These are phyloP conservation scores for Letharia lupina DNA, from an alignment of 495 filamentous ascomycete genomes.

Conservation along the genomic window DNA sequence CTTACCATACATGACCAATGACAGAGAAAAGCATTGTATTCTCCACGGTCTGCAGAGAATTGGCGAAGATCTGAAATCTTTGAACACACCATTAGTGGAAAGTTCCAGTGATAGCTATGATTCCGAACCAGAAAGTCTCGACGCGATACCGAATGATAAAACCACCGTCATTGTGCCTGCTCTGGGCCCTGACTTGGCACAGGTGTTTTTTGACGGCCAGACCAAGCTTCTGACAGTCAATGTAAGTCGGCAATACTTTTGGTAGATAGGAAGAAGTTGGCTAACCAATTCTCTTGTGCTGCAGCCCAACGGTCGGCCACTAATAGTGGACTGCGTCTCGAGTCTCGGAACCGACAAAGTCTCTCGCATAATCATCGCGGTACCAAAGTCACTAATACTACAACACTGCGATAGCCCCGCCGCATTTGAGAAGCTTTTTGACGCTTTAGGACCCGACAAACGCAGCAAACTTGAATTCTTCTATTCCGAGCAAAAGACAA, in stretches of 20 bases:
- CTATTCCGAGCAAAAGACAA: conserved; percentile 1
- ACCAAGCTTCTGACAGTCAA: conserved; percentile 1
- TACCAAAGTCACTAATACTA: not conserved
- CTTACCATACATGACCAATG: not conserved
- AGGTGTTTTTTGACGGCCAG: not conserved
- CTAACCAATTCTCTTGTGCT: not conserved
- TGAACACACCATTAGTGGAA: not conserved
- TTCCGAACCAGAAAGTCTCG: not conserved
- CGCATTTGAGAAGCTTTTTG: not conserved
- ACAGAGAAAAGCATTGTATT: not conserved
- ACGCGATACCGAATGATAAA: not conserved
- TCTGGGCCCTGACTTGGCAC: not conserved
- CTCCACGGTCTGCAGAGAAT: not conserved
- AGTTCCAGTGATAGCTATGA: not conserved
- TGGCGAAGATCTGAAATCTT: not conserved
- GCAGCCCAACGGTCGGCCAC: not conserved
- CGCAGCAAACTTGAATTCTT: conserved; percentile 5
- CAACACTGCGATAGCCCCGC: not conserved
- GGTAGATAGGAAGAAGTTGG: not conserved
- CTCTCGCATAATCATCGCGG: conserved; percentile 4
- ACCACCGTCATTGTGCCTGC: not conserved
- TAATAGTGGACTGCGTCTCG: not conserved
- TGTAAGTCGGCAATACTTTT: not conserved
- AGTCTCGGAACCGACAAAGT: conserved; percentile 5
- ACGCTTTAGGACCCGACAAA: not conserved